These are phyloP conservation scores for Amanita molliuscula DNA, from an alignment of 768 basidiomycete species.

Conservation along the genomic window DNA sequence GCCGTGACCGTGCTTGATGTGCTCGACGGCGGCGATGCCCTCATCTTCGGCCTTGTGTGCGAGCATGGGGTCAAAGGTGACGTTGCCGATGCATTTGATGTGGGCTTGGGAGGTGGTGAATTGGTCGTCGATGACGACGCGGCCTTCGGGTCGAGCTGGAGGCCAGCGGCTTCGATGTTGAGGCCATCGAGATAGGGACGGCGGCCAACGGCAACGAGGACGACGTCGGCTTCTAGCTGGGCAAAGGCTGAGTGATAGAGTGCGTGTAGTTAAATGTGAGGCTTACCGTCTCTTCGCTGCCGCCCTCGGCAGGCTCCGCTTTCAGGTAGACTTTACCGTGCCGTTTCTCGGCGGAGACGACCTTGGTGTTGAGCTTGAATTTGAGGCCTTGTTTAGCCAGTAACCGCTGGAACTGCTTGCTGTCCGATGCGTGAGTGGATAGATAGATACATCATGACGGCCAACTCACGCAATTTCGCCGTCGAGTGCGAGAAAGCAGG, in stretches of 20 bases:
- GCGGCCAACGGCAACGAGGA: conserved; percentile 92
- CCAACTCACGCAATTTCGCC: conserved; percentile 82
- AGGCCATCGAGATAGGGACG: conserved; percentile 85
- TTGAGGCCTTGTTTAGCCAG: conserved; percentile 91
- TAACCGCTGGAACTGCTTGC: conserved; percentile 90
- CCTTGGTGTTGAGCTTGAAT: conserved; percentile 96
- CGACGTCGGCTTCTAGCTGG: conserved; percentile 88
- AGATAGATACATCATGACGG: background rate
- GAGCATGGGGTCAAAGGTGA: conserved; percentile 99
- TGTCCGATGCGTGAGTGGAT: conserved; percentile 16
- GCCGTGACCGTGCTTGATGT: conserved; percentile 84
- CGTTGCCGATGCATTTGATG: conserved; percentile 96
- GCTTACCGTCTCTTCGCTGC: conserved; percentile 78
- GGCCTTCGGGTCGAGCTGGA: conserved; percentile 87
- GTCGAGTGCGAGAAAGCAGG: conserved; percentile 92
- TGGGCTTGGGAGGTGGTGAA: conserved; percentile 88
- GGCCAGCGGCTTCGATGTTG: conserved; percentile 81
- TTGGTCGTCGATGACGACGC: conserved; percentile 89
- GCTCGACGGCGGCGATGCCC: conserved; percentile 96
- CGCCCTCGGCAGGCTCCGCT: conserved; percentile 89
- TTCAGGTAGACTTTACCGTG: conserved; percentile 78
- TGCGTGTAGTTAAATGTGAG: background rate
- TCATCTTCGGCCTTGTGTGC: conserved; percentile 99
- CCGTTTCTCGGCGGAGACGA: conserved; percentile 78
- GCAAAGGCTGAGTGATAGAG: too few species aligned